Conservation (phyloP, 2,329 filamentous ascomycete genomes). For the Botrytis squamosa region DNA sequence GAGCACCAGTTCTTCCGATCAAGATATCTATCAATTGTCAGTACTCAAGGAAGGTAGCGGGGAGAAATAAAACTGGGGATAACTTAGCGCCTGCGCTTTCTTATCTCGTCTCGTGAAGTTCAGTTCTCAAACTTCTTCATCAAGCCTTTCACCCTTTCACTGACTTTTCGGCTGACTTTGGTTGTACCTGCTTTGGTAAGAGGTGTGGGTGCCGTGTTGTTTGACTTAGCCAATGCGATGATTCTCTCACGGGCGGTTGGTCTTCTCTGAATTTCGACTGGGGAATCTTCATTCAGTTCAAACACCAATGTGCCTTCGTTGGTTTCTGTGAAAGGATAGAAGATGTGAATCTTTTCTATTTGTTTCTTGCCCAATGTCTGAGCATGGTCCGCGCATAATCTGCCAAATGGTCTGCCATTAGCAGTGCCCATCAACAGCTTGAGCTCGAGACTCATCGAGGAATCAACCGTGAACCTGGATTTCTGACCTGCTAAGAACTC, state of each 20-base stretch:
- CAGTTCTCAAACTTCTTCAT: background rate
- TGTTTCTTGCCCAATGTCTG: background rate
- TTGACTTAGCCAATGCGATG: background rate
- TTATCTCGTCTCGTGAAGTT: background rate
- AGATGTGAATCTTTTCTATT: background rate
- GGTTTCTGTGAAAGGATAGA: background rate
- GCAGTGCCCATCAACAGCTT: background rate
- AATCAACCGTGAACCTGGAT: background rate
- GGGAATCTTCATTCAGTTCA: background rate
- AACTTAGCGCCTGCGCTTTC: background rate
- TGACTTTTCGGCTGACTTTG: background rate
- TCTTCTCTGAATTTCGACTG: background rate
- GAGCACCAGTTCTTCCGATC: background rate
- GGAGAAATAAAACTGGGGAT: background rate
- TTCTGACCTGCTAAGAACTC: too few species aligned
- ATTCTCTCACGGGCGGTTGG: background rate
- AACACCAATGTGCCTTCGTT: background rate
- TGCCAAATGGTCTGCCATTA: background rate
- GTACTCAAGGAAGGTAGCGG: background rate
- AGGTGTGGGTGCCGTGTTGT: background rate
- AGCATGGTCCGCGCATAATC: slow-evolving; percentile 1
- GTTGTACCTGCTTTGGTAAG: background rate
- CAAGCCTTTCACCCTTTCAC: background rate
- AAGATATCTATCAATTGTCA: background rate
- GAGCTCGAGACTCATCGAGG: background rate